Evolutionary conservation across 2,329 filamentous ascomycete species (phyloP).

Genomic region (Talaromyces piceae): DNA sequence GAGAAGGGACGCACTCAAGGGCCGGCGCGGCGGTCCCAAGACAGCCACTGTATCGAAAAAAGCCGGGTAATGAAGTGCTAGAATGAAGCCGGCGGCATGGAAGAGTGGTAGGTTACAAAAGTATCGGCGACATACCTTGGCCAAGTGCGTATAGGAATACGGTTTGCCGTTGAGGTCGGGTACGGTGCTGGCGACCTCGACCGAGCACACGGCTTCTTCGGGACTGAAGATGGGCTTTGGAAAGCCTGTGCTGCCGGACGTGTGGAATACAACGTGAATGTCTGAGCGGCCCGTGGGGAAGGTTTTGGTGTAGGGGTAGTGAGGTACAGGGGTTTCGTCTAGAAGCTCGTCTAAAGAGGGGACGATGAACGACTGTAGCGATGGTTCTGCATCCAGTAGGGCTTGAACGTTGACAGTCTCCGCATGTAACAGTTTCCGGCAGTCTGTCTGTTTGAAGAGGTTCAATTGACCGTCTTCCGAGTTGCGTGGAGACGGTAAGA

Average conservation of each 20-base stretch:
- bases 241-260: constrained; percentile 7
- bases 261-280: constrained; percentile 15
- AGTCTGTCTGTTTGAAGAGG: background rate
- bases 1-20: no score
- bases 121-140: no score
- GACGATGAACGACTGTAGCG: no score
- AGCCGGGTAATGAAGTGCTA: no score
- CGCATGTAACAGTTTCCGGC: constrained; percentile 3
- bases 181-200: constrained; percentile 5
- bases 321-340: constrained; percentile 11
- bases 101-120: no score
- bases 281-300: constrained; percentile 28
- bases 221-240: constrained; percentile 4
- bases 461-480: constrained; percentile 2
- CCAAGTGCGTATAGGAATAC: no score
- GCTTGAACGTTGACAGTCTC: no score
- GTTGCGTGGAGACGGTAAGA: constrained; percentile 6
- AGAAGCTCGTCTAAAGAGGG: no score
- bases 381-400: background rate
- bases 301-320: constrained; percentile 31
- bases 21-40: no score
- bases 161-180: no score
- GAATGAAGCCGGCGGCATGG: no score
- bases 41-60: no score
- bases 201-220: background rate